Conservation (phyloP, 202 grass and related monocot species). For the Saccharum hybrid region DNA sequence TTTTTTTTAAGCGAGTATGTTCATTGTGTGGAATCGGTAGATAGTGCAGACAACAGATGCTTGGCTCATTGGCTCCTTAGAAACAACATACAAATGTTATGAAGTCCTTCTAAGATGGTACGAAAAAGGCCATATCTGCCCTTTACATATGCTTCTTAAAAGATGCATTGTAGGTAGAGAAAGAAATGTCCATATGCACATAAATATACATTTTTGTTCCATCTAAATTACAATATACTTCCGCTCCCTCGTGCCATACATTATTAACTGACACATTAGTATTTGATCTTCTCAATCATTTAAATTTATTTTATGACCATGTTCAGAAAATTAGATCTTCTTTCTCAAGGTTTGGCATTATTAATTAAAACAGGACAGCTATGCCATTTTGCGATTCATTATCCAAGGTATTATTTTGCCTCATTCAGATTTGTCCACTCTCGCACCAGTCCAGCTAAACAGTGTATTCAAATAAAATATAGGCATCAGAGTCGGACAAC, state of each 20-base stretch:
- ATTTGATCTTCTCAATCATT: neutral
- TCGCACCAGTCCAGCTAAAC: neutral
- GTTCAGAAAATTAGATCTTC: neutral
- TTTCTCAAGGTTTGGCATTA: neutral
- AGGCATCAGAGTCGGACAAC: neutral
- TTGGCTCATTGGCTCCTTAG: neutral
- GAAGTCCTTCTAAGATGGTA: slow-evolving; percentile 20
- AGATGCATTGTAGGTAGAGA: slow-evolving; percentile 10
- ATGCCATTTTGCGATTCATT: neutral
- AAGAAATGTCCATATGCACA: neutral
- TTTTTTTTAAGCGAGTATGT: neutral
- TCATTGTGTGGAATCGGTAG: neutral
- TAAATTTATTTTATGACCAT: neutral
- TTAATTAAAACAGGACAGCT: neutral
- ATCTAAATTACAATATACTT: neutral
- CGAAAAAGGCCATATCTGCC: neutral
- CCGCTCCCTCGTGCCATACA: neutral
- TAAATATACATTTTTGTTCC: neutral
- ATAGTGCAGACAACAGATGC: neutral
- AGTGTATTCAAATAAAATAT: neutral
- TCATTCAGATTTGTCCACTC: neutral
- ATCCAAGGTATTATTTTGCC: neutral
- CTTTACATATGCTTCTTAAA: neutral
- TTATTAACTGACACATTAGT: neutral
- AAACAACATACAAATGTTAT: slow-evolving; percentile 4